phyloP scores from a whole-genome alignment of 1,284 basidiomycete genomes.

The Leccinum solheimii region DNA sequence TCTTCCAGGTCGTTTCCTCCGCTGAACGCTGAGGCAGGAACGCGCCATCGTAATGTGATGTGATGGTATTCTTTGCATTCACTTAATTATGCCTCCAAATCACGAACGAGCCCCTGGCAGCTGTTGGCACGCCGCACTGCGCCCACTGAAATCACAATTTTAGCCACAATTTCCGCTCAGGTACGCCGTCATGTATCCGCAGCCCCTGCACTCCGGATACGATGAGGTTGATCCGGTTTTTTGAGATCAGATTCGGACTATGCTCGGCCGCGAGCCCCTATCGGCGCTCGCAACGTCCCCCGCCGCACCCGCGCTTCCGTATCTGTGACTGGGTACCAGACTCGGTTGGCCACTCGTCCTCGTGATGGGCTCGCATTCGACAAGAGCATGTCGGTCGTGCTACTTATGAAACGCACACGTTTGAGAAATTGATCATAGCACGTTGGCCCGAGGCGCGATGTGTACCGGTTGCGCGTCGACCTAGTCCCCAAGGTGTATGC shows the following conservation, averaged over 20 bases:
- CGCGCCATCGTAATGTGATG: conserved; percentile 20
- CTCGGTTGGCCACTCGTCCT: background rate
- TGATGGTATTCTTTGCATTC: conserved; percentile 38
- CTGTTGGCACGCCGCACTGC: conserved; percentile 33
- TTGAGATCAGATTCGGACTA: conserved; percentile 32
- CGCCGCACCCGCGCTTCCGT: conserved; percentile 34
- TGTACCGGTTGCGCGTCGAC: no score
- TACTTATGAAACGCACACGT: background rate
- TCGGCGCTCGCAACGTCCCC: conserved; percentile 39
- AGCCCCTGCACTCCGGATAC: background rate
- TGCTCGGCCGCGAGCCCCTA: conserved; percentile 31
- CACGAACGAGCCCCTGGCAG: conserved; percentile 34
- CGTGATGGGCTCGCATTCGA: background rate
- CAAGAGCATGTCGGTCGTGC: background rate
- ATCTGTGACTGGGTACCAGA: background rate
- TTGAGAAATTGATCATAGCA: background rate
- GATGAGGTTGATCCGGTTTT: conserved; percentile 44
- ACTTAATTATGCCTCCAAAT: conserved; percentile 40
- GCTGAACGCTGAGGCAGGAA: conserved; percentile 37
- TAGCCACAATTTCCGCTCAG: background rate
- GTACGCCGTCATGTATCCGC: no score
- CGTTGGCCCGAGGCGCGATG: no score
- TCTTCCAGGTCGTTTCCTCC: background rate
- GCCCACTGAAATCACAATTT: conserved; percentile 40
- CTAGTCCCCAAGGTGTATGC: no score